These are phyloP conservation scores for Vickermania ingenoplastis DNA, from an alignment of 208 protist species.

Conservation along the genomic window DNA sequence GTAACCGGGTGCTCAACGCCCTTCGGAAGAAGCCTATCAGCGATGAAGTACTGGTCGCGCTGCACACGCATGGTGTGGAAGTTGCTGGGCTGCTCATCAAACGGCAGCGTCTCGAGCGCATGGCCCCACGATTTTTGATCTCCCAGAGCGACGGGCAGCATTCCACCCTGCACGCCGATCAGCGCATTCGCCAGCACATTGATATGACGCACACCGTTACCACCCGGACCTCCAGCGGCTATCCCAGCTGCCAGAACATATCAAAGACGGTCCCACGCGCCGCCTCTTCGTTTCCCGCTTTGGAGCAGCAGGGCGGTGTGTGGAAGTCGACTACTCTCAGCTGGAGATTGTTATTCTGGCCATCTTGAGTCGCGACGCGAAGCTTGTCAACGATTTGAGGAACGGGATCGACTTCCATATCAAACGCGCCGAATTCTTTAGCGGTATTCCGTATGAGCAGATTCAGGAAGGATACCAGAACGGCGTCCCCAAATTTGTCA, in stretches of 20 bases:
- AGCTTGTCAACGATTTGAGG: slow-evolving; percentile 55
- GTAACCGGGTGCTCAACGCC: slow-evolving; percentile 14
- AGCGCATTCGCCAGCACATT: slow-evolving; percentile 60
- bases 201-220: slow-evolving; percentile 78
- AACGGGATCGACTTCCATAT: slow-evolving; percentile 82
- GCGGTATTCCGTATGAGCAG: slow-evolving; percentile 67
- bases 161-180: slow-evolving; percentile 52
- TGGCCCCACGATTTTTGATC: slow-evolving; percentile 44
- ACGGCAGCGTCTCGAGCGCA: slow-evolving; percentile 44
- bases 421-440: slow-evolving; percentile 79
- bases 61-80: slow-evolving; percentile 35
- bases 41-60: slow-evolving; percentile 28
- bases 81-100: slow-evolving; percentile 57
- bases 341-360: slow-evolving; percentile 81
- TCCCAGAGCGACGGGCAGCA: slow-evolving; percentile 21
- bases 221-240: slow-evolving; percentile 68
- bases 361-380: slow-evolving; percentile 55
- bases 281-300: slow-evolving; percentile 78
- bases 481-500: slow-evolving; percentile 46
- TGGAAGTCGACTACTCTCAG: slow-evolving; percentile 89
- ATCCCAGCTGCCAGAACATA: slow-evolving; percentile 85
- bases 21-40: slow-evolving; percentile 36
- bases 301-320: slow-evolving; percentile 55
- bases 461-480: slow-evolving; percentile 62
- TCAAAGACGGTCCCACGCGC: slow-evolving; percentile 74